Conservation (phyloP, 2,329 filamentous ascomycete species). For the Fusarium begoniae region DNA sequence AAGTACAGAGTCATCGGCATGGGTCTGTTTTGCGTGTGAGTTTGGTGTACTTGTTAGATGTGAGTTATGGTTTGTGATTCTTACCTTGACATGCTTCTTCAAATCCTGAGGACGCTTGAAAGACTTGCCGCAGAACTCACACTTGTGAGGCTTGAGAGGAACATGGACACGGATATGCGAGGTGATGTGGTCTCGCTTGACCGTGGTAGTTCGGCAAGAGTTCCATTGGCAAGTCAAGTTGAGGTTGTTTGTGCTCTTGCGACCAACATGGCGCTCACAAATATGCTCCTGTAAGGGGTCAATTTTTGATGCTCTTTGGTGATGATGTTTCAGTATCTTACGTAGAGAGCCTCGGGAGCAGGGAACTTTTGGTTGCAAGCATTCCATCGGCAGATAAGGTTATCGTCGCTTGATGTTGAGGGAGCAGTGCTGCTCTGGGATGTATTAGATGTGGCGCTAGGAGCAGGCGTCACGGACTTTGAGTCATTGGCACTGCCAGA, state of each 20-base stretch:
- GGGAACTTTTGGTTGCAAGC: constrained; percentile 67
- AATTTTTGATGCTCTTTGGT: not conserved
- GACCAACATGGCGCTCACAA: constrained; percentile 96
- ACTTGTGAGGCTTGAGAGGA: constrained; percentile 98
- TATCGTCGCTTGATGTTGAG: constrained; percentile 58
- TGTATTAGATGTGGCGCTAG: constrained; percentile 58
- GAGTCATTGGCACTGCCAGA: constrained; percentile 56
- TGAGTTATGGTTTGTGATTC: constrained; percentile 8
- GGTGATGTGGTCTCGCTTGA: constrained; percentile 99
- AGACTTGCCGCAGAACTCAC: constrained; percentile 97
- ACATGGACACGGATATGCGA: constrained; percentile 99
- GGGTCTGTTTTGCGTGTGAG: constrained; percentile 65
- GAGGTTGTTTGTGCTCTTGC: constrained; percentile 99
- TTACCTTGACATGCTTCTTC: constrained; percentile 96
- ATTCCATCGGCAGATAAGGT: constrained; percentile 69
- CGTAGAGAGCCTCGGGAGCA: constrained; percentile 67
- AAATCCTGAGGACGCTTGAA: constrained; percentile 99
- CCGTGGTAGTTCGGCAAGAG: constrained; percentile 92
- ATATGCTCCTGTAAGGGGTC: constrained; percentile 81
- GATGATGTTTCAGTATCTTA: constrained; percentile 49
- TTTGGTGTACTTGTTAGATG: not conserved
- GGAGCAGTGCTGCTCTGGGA: constrained; percentile 54
- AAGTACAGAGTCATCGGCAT: constrained; percentile 91
- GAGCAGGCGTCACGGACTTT: constrained; percentile 63
- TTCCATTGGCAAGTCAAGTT: constrained; percentile 98